A percentile compares a stretch with the other conserved stretches of the same genome.
These are phyloP conservation scores for Carex kokanica DNA, from an alignment of 176 grass and related monocot genomes.

Conservation along the genomic window DNA sequence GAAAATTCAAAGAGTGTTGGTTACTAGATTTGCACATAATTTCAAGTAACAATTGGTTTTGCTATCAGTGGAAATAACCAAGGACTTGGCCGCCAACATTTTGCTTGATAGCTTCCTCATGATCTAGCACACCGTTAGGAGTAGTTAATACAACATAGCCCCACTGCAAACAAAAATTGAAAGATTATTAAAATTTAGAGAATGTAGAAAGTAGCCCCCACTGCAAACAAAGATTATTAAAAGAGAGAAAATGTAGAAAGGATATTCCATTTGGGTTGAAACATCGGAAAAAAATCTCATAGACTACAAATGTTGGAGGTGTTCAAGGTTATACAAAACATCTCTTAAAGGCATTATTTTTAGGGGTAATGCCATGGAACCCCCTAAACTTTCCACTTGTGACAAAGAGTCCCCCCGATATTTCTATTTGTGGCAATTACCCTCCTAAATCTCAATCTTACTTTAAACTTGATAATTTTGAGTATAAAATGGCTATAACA, in stretches of 20 bases:
- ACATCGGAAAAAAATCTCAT: background rate
- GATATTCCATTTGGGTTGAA: background rate
- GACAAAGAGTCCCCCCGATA: too few relatives aligned
- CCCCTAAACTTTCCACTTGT: too few relatives aligned
- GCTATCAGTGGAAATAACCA: constrained; percentile 75
- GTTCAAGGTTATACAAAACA: background rate
- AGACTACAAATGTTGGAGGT: background rate
- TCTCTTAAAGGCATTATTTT: background rate
- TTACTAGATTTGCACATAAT: constrained; percentile 3
- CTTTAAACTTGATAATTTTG: too few relatives aligned
- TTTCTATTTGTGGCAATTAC: too few relatives aligned
- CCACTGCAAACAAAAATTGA: constrained; percentile 57
- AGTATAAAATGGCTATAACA: too few relatives aligned
- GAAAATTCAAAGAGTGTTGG: background rate
- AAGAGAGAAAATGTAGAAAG: constrained; percentile 1
- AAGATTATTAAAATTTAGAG: background rate
- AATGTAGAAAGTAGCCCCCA: constrained; percentile 34
- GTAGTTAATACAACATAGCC: constrained; percentile 94
- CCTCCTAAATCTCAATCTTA: too few relatives aligned
- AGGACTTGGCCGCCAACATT: constrained; percentile 91
- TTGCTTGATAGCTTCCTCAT: constrained; percentile 87
- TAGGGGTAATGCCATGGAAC: too few relatives aligned
- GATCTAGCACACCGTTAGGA: constrained; percentile 86
- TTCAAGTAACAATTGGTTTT: background rate
- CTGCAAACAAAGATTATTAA: constrained; percentile 42